Base-by-base conservation (phyloP, 1,139 yeast genomes). In the Lipomyces yarrowii region DNA sequence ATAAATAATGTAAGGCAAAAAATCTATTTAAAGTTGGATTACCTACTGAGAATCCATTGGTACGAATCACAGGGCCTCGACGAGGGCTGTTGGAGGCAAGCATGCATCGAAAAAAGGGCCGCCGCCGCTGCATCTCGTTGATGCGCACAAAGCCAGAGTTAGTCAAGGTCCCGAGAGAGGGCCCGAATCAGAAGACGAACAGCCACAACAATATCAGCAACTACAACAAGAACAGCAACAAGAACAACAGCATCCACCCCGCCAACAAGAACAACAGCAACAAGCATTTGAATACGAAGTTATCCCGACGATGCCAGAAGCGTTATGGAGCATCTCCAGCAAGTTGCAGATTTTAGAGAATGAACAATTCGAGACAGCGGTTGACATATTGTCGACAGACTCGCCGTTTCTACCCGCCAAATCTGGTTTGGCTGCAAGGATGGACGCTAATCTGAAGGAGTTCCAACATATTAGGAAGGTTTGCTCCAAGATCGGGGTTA, bases 381-480 rank as follows among this genome's bases (percentile, higher is more conserved):
- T 69, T 13, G 71, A 69, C 30, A 33, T 68, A 21, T 32, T 42
- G 70, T 80, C 15, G 77, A 79, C 55, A 13, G 79, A 79, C 0
- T 81, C 85, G 1, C 73, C 72, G 0, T 80, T 84, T 68, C 74
- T 80, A 1, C 75, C 83, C 1, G 75, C 76, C 0, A 80, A 82
- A 52, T 77, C 80, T 33, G 96, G 96, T 0, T 80, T 91, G 64
- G 86, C 87, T 68, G 82, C 84, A 15, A 80, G 86, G 15, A 81
- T 91, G 67, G 82, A 84, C 70, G 83, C 84, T 21, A 94, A 92
- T 72, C 87, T 96, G 61, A 79, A 82, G 3, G 86, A 89, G 71
- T 91, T 94, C 82, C 98, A 93, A 78, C 92, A 91, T 72, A 90
- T 96, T 51, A 82, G 99, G 64, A 89, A 87, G 73, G 83, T 91